Evolutionary conservation across 345 rosid genomes (phyloP), one percentile per base, ranked within the genome.

Genomic region (Theobroma cacao): DNA sequence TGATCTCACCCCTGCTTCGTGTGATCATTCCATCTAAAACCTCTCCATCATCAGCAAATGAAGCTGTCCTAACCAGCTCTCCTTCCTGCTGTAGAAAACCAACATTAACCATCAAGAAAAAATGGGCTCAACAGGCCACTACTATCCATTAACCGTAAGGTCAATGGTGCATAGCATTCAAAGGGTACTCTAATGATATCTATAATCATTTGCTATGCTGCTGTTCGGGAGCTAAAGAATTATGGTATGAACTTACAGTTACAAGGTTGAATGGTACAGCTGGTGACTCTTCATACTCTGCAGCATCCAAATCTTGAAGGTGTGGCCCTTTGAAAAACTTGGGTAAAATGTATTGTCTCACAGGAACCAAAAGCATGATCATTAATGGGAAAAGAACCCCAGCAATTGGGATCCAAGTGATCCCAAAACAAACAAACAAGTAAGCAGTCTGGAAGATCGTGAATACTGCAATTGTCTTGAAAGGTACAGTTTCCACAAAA

Each of bases 311-410:
- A 75, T 95, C 99, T 78, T 91, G 98, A 81, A 92, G 96, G 85
- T 93, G 96, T 52, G 86, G 92, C 58, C 89, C 96, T 88, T 93
- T 93, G 86, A 95, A 92, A 82, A 92, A 88, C 86, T 80, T 91
- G 20, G 99, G 97, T 81, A 95, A 83, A 47, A 91, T 78, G 78
- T 92, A 92, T 77, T 92, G 98, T 52, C 99, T 85, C 43, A 93
- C 94, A 14, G 96, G 98, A 83, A 95, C 97, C 71, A 95, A 85
- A 78, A 90, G 87, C 98, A 95, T 92, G 86, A 95, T 93, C 90
- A 92, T 81, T 79, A 93, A 79, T 55, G 98, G 98, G 84, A 95
- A 95, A 77, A 95, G 92, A 63, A 91, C 93, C 58, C 98, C 98
- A 41, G 97, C 98, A 62, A 93, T 75, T 1, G 99, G 99, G 80